These are phyloP conservation scores for Pseudogymnoascus sp. DNA, from an alignment of 2,329 filamentous ascomycete species.

Conservation along the genomic window DNA sequence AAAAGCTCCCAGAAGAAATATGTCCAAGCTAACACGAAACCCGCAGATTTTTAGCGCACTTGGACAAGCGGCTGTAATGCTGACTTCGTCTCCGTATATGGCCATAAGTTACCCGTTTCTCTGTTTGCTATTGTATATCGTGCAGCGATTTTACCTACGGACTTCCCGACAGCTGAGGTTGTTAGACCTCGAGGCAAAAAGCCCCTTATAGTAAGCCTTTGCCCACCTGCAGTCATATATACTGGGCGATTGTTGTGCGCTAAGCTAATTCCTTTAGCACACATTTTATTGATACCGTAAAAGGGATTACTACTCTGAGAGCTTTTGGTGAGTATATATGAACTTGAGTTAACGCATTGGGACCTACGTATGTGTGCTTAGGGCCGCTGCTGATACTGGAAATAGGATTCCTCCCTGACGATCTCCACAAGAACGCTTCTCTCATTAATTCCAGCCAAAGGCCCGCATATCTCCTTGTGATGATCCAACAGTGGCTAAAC, in stretches of 20 bases:
- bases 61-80: conserved; percentile 1
- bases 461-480: conserved; percentile 37
- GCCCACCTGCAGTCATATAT: background rate
- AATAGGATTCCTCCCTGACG: conserved; percentile 25
- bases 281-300: conserved; percentile 36
- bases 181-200: conserved; percentile 34
- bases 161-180: conserved; percentile 39
- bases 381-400: background rate
- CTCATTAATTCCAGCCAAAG: conserved; percentile 34
- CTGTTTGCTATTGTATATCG: background rate
- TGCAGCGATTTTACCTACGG: conserved; percentile 35
- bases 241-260: background rate
- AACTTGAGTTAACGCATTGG: background rate
- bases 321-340: conserved; percentile 30
- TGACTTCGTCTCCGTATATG: background rate
- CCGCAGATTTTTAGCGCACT: background rate
- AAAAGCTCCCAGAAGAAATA: background rate
- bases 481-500: conserved; percentile 37
- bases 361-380: background rate
- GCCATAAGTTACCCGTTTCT: conserved; percentile 13
- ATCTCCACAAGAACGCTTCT: conserved; percentile 16
- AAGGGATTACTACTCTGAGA: conserved; percentile 34
- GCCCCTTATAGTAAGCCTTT: conserved; percentile 32
- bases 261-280: conserved; percentile 12
- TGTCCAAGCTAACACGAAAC: background rate